Percentiles rank a stretch among this genome's conserved stretches.
Evolutionary conservation across 169 alveolate genomes (phyloP).

Genomic region (Eimeria necatrix): DNA sequence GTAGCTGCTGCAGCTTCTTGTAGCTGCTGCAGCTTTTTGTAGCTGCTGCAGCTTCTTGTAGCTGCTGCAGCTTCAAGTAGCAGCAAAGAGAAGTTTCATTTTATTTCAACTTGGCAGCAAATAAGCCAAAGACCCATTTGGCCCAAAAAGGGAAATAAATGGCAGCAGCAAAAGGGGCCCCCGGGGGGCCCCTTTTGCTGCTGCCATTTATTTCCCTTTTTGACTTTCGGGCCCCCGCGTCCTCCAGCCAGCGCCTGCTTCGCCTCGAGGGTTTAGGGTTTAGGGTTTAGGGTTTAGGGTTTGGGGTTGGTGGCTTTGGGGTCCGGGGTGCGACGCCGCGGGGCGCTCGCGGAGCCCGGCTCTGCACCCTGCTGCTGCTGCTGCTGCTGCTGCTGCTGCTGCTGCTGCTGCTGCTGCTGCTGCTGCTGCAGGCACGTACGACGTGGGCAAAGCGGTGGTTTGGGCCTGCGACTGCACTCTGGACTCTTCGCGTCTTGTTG

Average conservation of each 20-base stretch:
- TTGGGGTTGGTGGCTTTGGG: neutral
- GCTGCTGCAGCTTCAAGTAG: no score
- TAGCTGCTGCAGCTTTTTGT: neutral
- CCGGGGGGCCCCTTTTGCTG: neutral
- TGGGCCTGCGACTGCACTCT: constrained; percentile 92
- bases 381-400: neutral
- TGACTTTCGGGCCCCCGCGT: no score
- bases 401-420: neutral
- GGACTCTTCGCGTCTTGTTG: constrained; percentile 89
- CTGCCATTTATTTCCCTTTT: neutral
- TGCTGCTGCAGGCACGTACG: constrained; percentile 91
- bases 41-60: neutral
- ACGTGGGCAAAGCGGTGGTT: constrained; percentile 93
- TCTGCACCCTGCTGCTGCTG: no score
- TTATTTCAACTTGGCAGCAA: no score
- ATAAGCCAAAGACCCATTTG: no score
- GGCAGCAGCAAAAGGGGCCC: neutral
- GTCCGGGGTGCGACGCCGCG: neutral
- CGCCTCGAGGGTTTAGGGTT: no score
- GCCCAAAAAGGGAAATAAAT: neutral
- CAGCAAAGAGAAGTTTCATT: no score
- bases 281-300: no score
- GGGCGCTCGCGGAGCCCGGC: neutral
- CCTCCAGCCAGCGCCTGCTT: no score
- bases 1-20: no score